Percentiles rank a stretch among this genome's conserved stretches.
Conservation (phyloP, 495 filamentous ascomycete genomes). For the Penicillium pulvis region DNA sequence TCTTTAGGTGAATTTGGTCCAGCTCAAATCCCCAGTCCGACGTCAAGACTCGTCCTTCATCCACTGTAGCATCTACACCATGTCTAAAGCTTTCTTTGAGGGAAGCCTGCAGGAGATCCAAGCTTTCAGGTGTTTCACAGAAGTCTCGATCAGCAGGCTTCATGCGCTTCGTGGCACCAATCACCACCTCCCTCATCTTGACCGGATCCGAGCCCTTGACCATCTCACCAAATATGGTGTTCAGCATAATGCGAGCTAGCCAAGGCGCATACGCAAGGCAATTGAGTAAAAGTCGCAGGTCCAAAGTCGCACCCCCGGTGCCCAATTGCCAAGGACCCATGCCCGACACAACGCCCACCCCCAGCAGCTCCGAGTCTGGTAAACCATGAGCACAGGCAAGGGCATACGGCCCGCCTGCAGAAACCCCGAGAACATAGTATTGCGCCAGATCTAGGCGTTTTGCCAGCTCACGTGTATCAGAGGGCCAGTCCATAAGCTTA, state of each 20-base stretch:
- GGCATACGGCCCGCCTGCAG: conserved; percentile 40
- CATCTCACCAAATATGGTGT: not conserved
- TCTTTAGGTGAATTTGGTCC: not conserved
- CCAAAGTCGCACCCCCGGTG: not conserved
- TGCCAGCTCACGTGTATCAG: conserved; percentile 40
- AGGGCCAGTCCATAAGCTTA: conserved; percentile 38
- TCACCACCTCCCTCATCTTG: conserved; percentile 7
- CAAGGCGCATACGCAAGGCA: conserved; percentile 7
- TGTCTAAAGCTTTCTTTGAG: conserved; percentile 7
- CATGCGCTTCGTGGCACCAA: conserved; percentile 4
- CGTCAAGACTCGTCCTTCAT: conserved; percentile 7
- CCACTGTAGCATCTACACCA: conserved; percentile 2
- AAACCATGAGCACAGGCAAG: conserved; percentile 33
- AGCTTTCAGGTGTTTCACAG: conserved; percentile 4
- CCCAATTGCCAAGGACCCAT: conserved; percentile 8
- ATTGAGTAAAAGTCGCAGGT: conserved; percentile 2
- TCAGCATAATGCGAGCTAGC: conserved; percentile 6
- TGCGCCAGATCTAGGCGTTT: conserved; percentile 28
- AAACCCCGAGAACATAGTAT: conserved; percentile 39
- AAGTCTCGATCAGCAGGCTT: conserved; percentile 5
- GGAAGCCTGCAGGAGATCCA: not conserved
- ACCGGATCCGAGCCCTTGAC: conserved; percentile 3
- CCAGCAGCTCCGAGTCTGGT: conserved; percentile 8
- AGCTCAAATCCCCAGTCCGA: conserved; percentile 14
- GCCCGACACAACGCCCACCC: conserved; percentile 7